Evolutionary conservation across 176 grass and related monocot species (phyloP).

Genomic region (Aegilops speltoides): DNA sequence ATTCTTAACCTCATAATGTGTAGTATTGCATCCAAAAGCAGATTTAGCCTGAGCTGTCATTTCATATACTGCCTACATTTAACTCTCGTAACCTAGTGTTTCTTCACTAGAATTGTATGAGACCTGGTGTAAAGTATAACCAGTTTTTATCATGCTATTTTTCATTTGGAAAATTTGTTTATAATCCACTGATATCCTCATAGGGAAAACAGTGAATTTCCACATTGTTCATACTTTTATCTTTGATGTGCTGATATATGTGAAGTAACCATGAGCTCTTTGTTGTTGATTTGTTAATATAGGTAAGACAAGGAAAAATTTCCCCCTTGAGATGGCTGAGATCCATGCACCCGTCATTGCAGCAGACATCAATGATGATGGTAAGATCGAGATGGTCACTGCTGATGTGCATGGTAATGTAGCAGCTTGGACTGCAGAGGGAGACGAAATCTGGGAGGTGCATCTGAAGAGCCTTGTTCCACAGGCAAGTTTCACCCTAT

Average conservation of each 20-base stretch:
- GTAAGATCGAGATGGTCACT: constrained; percentile 93
- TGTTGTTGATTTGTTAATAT: constrained; percentile 29
- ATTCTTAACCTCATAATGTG: constrained; percentile 19
- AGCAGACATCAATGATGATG: constrained; percentile 96
- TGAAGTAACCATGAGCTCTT: background rate
- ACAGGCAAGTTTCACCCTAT: constrained; percentile 51
- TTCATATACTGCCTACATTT: background rate
- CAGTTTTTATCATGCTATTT: constrained; percentile 14
- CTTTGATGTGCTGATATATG: constrained; percentile 2
- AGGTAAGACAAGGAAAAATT: constrained; percentile 87
- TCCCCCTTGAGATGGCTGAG: constrained; percentile 95
- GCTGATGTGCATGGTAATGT: constrained; percentile 90
- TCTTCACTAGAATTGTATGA: constrained; percentile 14
- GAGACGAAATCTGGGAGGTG: constrained; percentile 94
- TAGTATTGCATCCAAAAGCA: constrained; percentile 5
- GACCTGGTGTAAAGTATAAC: constrained; percentile 21
- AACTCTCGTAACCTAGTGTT: background rate
- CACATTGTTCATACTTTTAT: background rate
- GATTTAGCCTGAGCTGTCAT: constrained; percentile 13
- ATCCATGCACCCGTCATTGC: constrained; percentile 86
- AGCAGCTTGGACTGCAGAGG: constrained; percentile 89
- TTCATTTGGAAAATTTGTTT: background rate
- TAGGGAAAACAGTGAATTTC: background rate
- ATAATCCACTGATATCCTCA: background rate
- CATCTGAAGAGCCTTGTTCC: constrained; percentile 96